Conservation (phyloP, 2,329 filamentous ascomycete species). For the Pestalotiopsis sp. region DNA sequence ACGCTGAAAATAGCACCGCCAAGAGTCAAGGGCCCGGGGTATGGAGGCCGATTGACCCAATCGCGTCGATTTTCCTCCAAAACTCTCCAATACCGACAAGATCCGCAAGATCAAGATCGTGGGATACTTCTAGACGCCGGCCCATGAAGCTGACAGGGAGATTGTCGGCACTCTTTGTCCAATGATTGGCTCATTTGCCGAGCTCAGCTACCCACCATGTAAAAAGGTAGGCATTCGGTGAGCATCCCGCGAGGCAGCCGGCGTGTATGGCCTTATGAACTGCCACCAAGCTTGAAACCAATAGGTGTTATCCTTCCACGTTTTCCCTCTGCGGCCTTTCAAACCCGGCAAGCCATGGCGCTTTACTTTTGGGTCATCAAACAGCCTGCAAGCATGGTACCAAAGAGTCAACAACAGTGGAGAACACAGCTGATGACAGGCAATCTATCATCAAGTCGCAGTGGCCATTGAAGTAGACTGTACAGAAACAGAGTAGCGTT, state of each 20-base stretch:
- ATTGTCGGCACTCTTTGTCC: background rate
- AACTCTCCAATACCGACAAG: background rate
- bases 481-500: background rate
- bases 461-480: background rate
- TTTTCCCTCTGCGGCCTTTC: background rate
- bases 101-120: background rate
- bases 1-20: slow-evolving; percentile 12
- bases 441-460: background rate
- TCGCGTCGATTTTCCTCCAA: background rate
- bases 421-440: background rate
- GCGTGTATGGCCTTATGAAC: background rate
- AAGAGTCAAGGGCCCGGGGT: background rate
- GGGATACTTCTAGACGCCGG: background rate
- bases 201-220: background rate
- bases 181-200: background rate
- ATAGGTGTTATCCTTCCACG: background rate
- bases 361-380: too few species aligned
- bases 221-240: background rate
- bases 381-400: too few species aligned
- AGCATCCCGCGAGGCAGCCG: background rate
- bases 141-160: background rate
- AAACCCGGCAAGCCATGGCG: too few species aligned
- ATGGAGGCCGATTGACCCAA: background rate
- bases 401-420: too few species aligned
- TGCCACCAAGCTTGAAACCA: background rate